Evolutionary conservation across 2,329 filamentous ascomycete species (phyloP).

Genomic region (Trichoderma citrinoviride): DNA sequence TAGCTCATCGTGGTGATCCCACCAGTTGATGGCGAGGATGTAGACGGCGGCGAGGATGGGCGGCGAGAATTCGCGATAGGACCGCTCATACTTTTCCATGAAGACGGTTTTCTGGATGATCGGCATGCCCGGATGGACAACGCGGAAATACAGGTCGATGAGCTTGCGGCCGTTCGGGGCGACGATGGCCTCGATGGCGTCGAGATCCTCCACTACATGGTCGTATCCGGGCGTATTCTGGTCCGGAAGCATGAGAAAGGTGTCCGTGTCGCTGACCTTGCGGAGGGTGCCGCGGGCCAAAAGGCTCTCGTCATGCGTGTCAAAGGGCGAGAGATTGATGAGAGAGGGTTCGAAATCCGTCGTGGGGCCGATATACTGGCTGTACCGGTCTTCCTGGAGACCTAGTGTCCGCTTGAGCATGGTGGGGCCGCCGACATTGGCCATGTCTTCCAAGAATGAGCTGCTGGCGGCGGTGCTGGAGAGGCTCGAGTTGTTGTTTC

Average conservation of each 20-base stretch:
- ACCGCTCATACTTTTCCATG: slow-evolving; percentile 71
- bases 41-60: slow-evolving; percentile 78
- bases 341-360: slow-evolving; percentile 82
- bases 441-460: slow-evolving; percentile 67
- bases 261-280: slow-evolving; percentile 74
- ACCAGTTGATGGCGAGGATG: slow-evolving; percentile 84
- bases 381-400: slow-evolving; percentile 73
- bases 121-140: slow-evolving; percentile 78
- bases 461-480: slow-evolving; percentile 61
- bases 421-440: slow-evolving; percentile 64
- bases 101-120: slow-evolving; percentile 81
- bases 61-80: slow-evolving; percentile 71
- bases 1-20: slow-evolving; percentile 69
- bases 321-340: slow-evolving; percentile 76
- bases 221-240: slow-evolving; percentile 68
- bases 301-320: slow-evolving; percentile 76
- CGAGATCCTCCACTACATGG: slow-evolving; percentile 64
- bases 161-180: slow-evolving; percentile 72
- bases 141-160: slow-evolving; percentile 76
- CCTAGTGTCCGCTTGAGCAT: slow-evolving; percentile 69
- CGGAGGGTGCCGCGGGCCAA: slow-evolving; percentile 66
- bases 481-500: slow-evolving; percentile 55
- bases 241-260: slow-evolving; percentile 78
- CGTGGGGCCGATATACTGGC: slow-evolving; percentile 79
- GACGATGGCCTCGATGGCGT: slow-evolving; percentile 73